Conservation (phyloP, 305 asterid genomes). For the Fraxinus platypoda region DNA sequence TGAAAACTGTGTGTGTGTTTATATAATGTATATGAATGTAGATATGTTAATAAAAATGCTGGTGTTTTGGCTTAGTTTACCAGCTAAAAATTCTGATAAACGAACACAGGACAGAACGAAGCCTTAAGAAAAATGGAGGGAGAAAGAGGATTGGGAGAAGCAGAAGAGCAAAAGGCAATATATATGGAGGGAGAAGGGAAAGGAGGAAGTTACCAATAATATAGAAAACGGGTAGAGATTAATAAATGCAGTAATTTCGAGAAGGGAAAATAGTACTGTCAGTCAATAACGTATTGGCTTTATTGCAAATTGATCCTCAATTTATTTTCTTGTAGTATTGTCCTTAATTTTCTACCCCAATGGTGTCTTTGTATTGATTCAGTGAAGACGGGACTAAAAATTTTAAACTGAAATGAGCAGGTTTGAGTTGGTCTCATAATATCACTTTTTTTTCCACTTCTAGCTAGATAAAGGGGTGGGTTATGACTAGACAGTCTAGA, state of each 20-base stretch:
- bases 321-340: background rate
- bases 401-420: background rate
- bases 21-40: slow-evolving; percentile 1
- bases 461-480: background rate
- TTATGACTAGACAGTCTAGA: no score
- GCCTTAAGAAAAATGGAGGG: background rate
- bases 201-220: slow-evolving; percentile 24
- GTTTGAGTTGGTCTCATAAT: background rate
- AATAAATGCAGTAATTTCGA: slow-evolving; percentile 34
- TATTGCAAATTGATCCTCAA: slow-evolving; percentile 9
- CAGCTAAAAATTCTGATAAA: slow-evolving; percentile 38
- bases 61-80: slow-evolving; percentile 35
- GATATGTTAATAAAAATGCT: slow-evolving; percentile 18
- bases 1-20: background rate
- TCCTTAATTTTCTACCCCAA: background rate
- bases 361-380: background rate
- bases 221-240: slow-evolving; percentile 31
- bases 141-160: slow-evolving; percentile 32
- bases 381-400: background rate
- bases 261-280: background rate
- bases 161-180: slow-evolving; percentile 43
- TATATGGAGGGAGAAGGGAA: slow-evolving; percentile 56
- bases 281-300: background rate
- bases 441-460: background rate
- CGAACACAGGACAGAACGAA: slow-evolving; percentile 30